phyloP scores from a whole-genome alignment of 2,329 filamentous ascomycete species.

The Nemania sp. region DNA sequence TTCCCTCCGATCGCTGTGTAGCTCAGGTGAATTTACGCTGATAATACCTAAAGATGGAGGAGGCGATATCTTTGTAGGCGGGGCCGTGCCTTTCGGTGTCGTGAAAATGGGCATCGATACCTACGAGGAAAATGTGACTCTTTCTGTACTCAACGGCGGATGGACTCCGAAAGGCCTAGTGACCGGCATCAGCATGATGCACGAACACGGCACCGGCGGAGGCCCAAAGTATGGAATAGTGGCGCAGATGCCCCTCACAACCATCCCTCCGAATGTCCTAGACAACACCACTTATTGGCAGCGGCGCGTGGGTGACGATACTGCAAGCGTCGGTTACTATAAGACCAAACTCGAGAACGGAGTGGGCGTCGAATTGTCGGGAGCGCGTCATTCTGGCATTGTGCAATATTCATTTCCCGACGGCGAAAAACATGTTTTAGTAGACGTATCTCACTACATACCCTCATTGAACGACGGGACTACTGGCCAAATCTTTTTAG shows the following conservation, averaged over 20 bases:
- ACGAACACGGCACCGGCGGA: conserved; percentile 61
- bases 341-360: conserved; percentile 53
- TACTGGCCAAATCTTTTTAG: conserved; percentile 47
- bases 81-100: conserved; percentile 48
- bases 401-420: conserved; percentile 55
- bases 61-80: conserved; percentile 50
- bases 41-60: conserved; percentile 41
- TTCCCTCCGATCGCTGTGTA: not conserved
- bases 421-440: conserved; percentile 45
- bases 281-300: conserved; percentile 55
- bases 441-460: conserved; percentile 54
- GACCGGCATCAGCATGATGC: conserved; percentile 56
- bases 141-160: conserved; percentile 39
- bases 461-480: conserved; percentile 42
- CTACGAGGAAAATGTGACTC: conserved; percentile 16
- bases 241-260: conserved; percentile 51
- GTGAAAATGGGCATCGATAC: conserved; percentile 51
- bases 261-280: conserved; percentile 46
- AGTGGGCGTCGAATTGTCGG: conserved; percentile 53
- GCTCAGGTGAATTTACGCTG: not conserved
- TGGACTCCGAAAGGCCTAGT: conserved; percentile 48
- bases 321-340: conserved; percentile 58
- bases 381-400: conserved; percentile 53
- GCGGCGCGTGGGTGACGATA: conserved; percentile 43
- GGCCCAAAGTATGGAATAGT: conserved; percentile 62